Percentiles rank a stretch among this genome's conserved stretches.
phyloP scores from a whole-genome alignment of 2,329 filamentous ascomycete species.

The Exophiala oligosperma region DNA sequence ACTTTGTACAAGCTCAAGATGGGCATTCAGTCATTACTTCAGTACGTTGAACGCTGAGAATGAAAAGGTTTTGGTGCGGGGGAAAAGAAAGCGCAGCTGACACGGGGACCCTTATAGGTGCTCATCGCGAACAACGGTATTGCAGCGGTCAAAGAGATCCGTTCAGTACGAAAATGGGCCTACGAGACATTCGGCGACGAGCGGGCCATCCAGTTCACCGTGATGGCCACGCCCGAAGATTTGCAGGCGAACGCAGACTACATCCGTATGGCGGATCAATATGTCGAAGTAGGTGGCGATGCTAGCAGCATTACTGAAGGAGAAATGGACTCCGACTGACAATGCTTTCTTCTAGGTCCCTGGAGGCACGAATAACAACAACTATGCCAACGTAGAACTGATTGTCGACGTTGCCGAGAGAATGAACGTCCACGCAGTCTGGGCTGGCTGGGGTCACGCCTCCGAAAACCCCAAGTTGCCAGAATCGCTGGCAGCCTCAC shows the following conservation, averaged over 20 bases:
- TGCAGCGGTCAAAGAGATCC: slow-evolving; percentile 98
- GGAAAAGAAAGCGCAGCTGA: slow-evolving; percentile 18
- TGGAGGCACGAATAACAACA: slow-evolving; percentile 99
- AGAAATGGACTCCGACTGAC: slow-evolving; percentile 5
- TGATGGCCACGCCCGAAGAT: slow-evolving; percentile 99
- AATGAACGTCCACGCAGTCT: slow-evolving; percentile 97
- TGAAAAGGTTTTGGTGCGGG: neutral
- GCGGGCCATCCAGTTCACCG: slow-evolving; percentile 96
- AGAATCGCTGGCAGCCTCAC: slow-evolving; percentile 91
- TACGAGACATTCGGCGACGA: slow-evolving; percentile 99
- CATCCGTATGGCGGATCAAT: slow-evolving; percentile 99
- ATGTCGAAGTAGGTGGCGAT: slow-evolving; percentile 69
- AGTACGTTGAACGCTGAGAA: slow-evolving; percentile 56
- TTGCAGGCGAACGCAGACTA: slow-evolving; percentile 97
- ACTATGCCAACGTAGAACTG: slow-evolving; percentile 98
- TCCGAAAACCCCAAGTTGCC: slow-evolving; percentile 98
- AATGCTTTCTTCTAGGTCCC: slow-evolving; percentile 61
- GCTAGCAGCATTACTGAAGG: slow-evolving; percentile 1
- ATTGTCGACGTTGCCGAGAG: slow-evolving; percentile 98
- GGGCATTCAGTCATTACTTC: slow-evolving; percentile 98
- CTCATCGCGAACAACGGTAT: slow-evolving; percentile 99
- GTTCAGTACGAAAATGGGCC: slow-evolving; percentile 99
- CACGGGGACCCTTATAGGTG: slow-evolving; percentile 61
- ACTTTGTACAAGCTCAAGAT: slow-evolving; percentile 86
- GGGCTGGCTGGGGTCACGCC: slow-evolving; percentile 98